Conservation (phyloP, 2,329 filamentous ascomycete species). For the Aspergillus sp. region DNA sequence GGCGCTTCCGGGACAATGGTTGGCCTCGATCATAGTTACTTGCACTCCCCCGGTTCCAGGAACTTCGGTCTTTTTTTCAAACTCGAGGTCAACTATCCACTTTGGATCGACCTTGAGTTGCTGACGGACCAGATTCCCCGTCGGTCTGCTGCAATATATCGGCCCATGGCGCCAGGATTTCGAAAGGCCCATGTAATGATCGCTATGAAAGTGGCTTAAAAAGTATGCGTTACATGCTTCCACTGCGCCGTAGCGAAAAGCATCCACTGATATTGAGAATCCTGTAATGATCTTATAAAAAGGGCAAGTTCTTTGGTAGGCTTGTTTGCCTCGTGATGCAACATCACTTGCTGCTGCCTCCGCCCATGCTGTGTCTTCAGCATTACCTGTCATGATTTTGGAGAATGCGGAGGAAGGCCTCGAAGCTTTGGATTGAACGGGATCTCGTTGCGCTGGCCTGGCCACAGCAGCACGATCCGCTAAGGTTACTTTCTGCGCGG, state of each 20-base stretch:
- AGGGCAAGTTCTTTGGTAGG: constrained; percentile 86
- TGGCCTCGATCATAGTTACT: constrained; percentile 94
- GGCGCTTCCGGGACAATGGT: constrained; percentile 94
- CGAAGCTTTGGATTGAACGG: constrained; percentile 58
- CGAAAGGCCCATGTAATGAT: constrained; percentile 92
- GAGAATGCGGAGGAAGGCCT: constrained; percentile 72
- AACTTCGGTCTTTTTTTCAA: constrained; percentile 75
- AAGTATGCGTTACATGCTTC: constrained; percentile 94
- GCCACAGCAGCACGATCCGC: constrained; percentile 70
- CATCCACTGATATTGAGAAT: constrained; percentile 90
- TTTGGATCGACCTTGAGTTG: constrained; percentile 83
- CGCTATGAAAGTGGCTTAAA: constrained; percentile 95
- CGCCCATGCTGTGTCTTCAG: constrained; percentile 87
- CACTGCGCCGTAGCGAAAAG: constrained; percentile 91
- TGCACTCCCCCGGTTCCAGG: constrained; percentile 77
- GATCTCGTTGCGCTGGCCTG: constrained; percentile 77
- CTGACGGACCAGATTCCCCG: constrained; percentile 81
- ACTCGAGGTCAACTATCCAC: constrained; percentile 82
- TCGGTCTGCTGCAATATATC: constrained; percentile 94
- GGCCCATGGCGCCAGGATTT: constrained; percentile 88
- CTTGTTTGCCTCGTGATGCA: constrained; percentile 76
- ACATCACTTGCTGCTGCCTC: constrained; percentile 77
- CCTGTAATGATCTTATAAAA: constrained; percentile 99
- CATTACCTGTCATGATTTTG: constrained; percentile 88
- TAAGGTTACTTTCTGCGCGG: constrained; percentile 45